phyloP scores from a whole-genome alignment of 2,329 filamentous ascomycete genomes.

The Sphaceloma murrayae region DNA sequence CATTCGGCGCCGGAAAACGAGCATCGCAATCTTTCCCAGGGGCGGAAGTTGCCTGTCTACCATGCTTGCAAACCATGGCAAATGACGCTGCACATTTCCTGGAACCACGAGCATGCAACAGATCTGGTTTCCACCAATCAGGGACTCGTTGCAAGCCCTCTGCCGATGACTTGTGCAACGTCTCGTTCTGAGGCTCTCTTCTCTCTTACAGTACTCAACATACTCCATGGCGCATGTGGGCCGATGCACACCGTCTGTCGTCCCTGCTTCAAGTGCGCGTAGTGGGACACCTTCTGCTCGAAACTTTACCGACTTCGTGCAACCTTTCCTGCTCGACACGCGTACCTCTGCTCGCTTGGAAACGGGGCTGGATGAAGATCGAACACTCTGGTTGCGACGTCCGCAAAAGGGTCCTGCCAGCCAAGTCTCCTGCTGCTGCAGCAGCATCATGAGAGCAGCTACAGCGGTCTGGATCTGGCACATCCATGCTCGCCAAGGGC shows the following conservation, averaged over 20 bases:
- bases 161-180: no score
- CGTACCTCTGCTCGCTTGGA: conserved; percentile 9
- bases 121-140: conserved; percentile 5
- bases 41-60: conserved; percentile 10
- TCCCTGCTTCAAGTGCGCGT: neutral
- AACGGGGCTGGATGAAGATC: neutral
- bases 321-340: no score
- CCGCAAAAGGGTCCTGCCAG: conserved; percentile 4
- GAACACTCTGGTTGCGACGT: conserved; percentile 7
- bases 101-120: conserved; percentile 6
- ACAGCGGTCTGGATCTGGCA: conserved; percentile 9
- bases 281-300: conserved; percentile 5
- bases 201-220: no score
- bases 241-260: no score
- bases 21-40: conserved; percentile 12
- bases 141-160: no score
- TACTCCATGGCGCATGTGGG: no score
- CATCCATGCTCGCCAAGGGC: conserved; percentile 1
- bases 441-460: neutral
- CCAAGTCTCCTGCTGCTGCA: neutral
- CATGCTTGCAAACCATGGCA: no score
- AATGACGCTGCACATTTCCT: neutral
- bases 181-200: no score
- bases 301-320: conserved; percentile 4
- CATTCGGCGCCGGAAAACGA: neutral